Evolutionary conservation across 257 asterid species (phyloP), one percentile per base, ranked within the genome.

Genomic region (Solanum virginianum): DNA sequence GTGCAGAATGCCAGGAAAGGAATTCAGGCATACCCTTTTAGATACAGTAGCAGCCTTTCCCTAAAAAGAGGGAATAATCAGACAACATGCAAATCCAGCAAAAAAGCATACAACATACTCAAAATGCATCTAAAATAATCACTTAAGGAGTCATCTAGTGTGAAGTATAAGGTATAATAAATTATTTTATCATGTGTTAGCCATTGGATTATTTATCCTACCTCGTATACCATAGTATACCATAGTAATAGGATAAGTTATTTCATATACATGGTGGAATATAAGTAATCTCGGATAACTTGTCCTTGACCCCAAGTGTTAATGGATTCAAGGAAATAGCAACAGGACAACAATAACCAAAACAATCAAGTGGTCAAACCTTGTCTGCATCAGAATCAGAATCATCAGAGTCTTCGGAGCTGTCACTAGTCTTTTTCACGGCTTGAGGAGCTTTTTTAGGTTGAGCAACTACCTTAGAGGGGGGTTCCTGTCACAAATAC

Each of bases 371-470:
- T 11, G 83, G 80, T 11, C 62, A 83, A 57, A 83, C 80, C 51
- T 85, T 84, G 60, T 87, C 88, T 54, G 85, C 82, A 70, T 85
- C 92, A 53, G 88, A 85, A 55, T 88, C 91, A 65, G 88, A 74
- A n/a, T 88, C 92, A 84, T 88, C 83, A 29, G 90, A 86, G 41
- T 87, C 81, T 7, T 45, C 41, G 0, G 59, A 74, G 65, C 83
- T 53, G 26, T 79, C 83, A 53, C 83, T 10, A 79, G 83, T 85
- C 87, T 87, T 85, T 75, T 82, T 87, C 13, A 7, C 81, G 5
- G 54, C 81, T 43, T 87, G 85, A 24, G 80, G 72, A 17, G 80
- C 65, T 29, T 43, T 63, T 83, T 55, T 54, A 63, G 68, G 87
- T 36, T 81, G 88, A 63, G 47, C 85, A 36, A 85, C 80, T 4